phyloP scores from a whole-genome alignment of 2,329 filamentous ascomycete species.

The Diaporthe capsici region DNA sequence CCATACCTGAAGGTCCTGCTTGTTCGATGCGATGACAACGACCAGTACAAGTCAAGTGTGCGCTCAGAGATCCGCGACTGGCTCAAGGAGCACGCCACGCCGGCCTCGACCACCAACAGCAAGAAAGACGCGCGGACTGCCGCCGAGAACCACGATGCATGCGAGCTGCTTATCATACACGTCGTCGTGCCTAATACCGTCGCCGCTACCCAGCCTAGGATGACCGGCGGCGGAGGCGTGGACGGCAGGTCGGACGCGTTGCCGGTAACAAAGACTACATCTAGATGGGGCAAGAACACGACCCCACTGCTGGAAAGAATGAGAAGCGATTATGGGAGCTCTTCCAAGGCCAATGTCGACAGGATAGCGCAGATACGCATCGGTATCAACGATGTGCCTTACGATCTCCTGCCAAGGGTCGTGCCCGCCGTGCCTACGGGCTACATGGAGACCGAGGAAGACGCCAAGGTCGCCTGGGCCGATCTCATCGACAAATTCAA shows the following conservation, averaged over 20 bases:
- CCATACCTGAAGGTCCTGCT: slow-evolving; percentile 94
- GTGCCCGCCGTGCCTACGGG: slow-evolving; percentile 74
- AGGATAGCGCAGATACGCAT: slow-evolving; percentile 89
- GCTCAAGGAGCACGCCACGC: slow-evolving; percentile 83
- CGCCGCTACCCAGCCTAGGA: slow-evolving; percentile 83
- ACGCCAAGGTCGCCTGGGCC: slow-evolving; percentile 85
- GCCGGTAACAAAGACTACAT: slow-evolving; percentile 65
- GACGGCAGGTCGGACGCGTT: slow-evolving; percentile 64
- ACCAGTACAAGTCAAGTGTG: slow-evolving; percentile 87
- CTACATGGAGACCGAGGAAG: slow-evolving; percentile 79
- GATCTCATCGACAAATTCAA: slow-evolving; percentile 92
- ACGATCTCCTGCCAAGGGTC: slow-evolving; percentile 73
- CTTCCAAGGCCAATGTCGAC: slow-evolving; percentile 78
- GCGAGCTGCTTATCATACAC: slow-evolving; percentile 94
- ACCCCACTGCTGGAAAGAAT: slow-evolving; percentile 92
- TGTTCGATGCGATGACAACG: slow-evolving; percentile 94
- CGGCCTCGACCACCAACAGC: slow-evolving; percentile 65
- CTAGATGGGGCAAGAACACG: slow-evolving; percentile 84
- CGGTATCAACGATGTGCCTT: slow-evolving; percentile 77
- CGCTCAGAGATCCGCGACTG: slow-evolving; percentile 88
- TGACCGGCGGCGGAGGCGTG: slow-evolving; percentile 60
- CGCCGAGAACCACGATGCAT: slow-evolving; percentile 95
- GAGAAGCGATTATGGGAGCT: slow-evolving; percentile 88
- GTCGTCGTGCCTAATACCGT: slow-evolving; percentile 90
- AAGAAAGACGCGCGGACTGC: slow-evolving; percentile 69